Base-by-base conservation (phyloP, 208 protist species). In the Leishmania tarentolae region DNA sequence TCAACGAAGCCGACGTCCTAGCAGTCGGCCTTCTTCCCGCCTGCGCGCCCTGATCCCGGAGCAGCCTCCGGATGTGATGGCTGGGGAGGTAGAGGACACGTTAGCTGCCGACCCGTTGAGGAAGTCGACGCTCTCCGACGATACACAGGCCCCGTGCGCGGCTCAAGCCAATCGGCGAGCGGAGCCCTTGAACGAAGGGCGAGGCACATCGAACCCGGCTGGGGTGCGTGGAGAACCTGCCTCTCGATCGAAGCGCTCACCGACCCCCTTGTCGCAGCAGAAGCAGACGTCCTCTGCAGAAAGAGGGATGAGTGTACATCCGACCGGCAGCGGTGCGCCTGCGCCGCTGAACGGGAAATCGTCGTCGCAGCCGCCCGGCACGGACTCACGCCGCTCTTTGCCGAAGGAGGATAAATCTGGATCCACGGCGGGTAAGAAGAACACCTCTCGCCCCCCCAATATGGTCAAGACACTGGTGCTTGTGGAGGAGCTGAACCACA, bases 401-500 rank as follows among this genome's bases (percentile, higher is more conserved):
- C 50, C 78, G 11, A 63, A 47, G 56, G 47, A 59, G 56, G 69
- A 35, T 53, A 80, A 83, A 71, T 35, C 75, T 53, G 13, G 59
- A 53, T 17, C 65, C 44, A 4, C 76, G 13, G 28, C 37, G 79
- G 50, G 52, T 24, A 76, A 73, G 59, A 66, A 31, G 57, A 75
- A 68, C 63, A 28, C 17, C 40, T 2, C 31, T 53, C 65, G 79
- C 24, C 21, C 83, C 68, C 63, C 76, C 35, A 95, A 95, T 79
- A 87, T 85, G 77, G 80, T 94, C 11, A 87, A 87, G 68, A 93
- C 92, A 5, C 66, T 96, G 46, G 90, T 96, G 47, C 75, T 96
- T 17, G 69, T 96, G 11, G 92, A 94, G 83, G 89, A 89, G 72
- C 28, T 86, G 40, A 68, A 50, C 1, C 61, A 81, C 50, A 84